Base-by-base conservation (phyloP, 1,284 basidiomycete species). In the Bjerkandera adusta region DNA sequence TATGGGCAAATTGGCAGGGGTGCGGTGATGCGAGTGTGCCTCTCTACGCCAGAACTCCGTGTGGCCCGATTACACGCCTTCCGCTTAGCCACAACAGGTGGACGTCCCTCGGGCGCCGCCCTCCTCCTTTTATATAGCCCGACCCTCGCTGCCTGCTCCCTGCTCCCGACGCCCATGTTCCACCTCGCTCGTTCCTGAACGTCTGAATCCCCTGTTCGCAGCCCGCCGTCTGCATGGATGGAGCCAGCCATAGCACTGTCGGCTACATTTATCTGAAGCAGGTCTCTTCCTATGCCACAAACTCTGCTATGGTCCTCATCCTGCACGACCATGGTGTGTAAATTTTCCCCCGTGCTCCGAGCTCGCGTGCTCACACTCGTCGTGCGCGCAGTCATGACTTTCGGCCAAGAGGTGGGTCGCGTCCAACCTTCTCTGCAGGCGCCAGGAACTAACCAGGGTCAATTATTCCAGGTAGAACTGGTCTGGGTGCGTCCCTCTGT, bases 201-300 rank as follows among this genome's bases (percentile, higher is more conserved):
- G 15, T 37, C 44, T 30, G 18, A 22, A 26, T 43, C 13, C 32
- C 12, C 34, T 16, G 34, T 43, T 26, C 22, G 39, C 40, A 21
- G 22, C 45, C 20, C 30, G 26, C 24, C 25, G 38, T 30, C 43
- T 48, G 42, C 36, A 54, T 54, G 53, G 53, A 54, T 51, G 52
- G 46, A 25, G 43, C 36, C 49, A 38, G 24, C 40, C 24, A 40
- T 36, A 33, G 15, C 15, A 24, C 13, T 24, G 21, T 51, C 36
- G 21, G 33, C 32, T 55, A 51, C 45, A 41, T 51, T 38, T 44
- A 50, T 43, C 32, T 55, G 43, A 55, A 55, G 51, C 41, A 51
- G 36, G 42, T 47, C 30, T 36, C 49, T 33, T 53, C 51, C 24
- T 52, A 55, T 36, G 41, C 47, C 26, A 53, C 46, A 25, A 39